A percentile compares a stretch with the other conserved stretches of the same genome.
phyloP scores from a whole-genome alignment of 176 grass and related monocot species.

The Tillandsia fasciculata region DNA sequence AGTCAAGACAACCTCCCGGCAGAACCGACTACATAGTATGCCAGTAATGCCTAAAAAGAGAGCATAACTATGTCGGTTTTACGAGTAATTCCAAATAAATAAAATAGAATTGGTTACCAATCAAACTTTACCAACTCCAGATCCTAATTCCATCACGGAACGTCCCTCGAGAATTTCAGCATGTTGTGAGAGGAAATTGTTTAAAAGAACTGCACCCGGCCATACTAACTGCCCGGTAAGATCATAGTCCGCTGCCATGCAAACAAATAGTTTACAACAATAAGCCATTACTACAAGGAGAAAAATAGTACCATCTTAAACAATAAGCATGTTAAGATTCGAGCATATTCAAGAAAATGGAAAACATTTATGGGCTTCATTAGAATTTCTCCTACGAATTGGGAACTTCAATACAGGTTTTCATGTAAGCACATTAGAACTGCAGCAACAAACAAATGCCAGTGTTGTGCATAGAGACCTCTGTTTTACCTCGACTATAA shows the following conservation, averaged over 20 bases:
- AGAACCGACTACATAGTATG: conserved; percentile 79
- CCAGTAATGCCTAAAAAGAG: conserved; percentile 73
- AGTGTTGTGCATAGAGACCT: too few relatives aligned
- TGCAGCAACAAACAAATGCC: too few relatives aligned
- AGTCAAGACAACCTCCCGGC: conserved; percentile 58
- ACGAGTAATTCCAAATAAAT: conserved; percentile 7
- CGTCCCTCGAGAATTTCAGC: conserved; percentile 49
- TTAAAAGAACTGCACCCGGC: conserved; percentile 87
- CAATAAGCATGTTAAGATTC: not conserved
- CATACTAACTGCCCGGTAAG: conserved; percentile 94
- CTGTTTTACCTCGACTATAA: too few relatives aligned
- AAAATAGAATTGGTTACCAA: conserved; percentile 6
- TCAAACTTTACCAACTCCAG: conserved; percentile 73
- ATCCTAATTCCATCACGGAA: conserved; percentile 73
- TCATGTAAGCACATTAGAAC: too few relatives aligned
- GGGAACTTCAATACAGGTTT: too few relatives aligned
- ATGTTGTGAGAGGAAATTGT: conserved; percentile 76
- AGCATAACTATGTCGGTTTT: conserved; percentile 26
- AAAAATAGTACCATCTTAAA: not conserved
- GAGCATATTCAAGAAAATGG: not conserved
- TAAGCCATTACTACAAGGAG: not conserved
- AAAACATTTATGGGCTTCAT: too few relatives aligned
- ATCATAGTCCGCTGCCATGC: conserved; percentile 83
- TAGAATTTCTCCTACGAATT: too few relatives aligned
- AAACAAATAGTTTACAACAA: conserved; percentile 20